Percentiles rank a stretch among this genome's conserved stretches.
These are phyloP conservation scores for Lactarius vividus DNA, from an alignment of 768 basidiomycete genomes.

Conservation along the genomic window DNA sequence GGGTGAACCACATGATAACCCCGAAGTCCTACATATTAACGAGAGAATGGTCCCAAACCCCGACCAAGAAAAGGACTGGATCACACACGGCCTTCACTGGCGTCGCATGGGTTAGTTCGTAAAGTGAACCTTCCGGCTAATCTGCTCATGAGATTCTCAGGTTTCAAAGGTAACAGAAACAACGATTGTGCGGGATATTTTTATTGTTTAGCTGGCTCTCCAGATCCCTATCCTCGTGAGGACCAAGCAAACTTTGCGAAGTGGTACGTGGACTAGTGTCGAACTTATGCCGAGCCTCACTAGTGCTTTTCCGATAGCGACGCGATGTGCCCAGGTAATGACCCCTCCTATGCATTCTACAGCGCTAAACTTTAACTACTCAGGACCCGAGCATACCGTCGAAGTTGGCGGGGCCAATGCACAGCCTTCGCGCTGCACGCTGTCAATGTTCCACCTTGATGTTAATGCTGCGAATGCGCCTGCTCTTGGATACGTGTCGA, in stretches of 20 bases:
- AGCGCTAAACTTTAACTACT: neutral
- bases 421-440: constrained; percentile 50
- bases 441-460: constrained; percentile 51
- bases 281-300: neutral
- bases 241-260: constrained; percentile 47
- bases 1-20: constrained; percentile 41
- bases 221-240: constrained; percentile 57
- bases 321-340: constrained; percentile 47
- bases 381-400: constrained; percentile 50
- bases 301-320: constrained; percentile 36
- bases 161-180: constrained; percentile 49
- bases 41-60: constrained; percentile 47
- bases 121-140: neutral
- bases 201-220: neutral
- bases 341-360: neutral
- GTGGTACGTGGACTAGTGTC: constrained; percentile 44
- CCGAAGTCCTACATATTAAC: constrained; percentile 47
- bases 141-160: constrained; percentile 31
- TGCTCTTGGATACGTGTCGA: constrained; percentile 47
- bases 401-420: constrained; percentile 37
- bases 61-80: constrained; percentile 47
- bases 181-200: neutral
- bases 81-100: constrained; percentile 54
- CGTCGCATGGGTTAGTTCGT: constrained; percentile 42
- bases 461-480: constrained; percentile 29